Evolutionary conservation across 2,329 filamentous ascomycete species (phyloP), one percentile per base, ranked within the genome.

Genomic region (Parafenestella ontariensis): DNA sequence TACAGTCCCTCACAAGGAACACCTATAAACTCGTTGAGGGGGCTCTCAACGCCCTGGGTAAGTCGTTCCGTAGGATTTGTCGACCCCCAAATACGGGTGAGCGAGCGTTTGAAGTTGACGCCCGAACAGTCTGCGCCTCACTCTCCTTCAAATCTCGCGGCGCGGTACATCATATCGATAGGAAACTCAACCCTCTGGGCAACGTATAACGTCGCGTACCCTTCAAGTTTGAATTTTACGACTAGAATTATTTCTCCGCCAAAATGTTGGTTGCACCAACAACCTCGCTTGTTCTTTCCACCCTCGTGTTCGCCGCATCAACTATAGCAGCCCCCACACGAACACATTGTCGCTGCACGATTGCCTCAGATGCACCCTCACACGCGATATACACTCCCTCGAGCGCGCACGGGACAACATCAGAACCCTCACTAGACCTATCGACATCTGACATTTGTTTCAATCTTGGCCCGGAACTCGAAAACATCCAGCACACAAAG

Each of bases 261-360:
- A 59, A 45, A 50, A 60, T 65, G 57, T 47, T 66, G 15, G 29
- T 59, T 56, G 54, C 23, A 46, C 34, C 56, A 51, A 26, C 53
- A 37, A 31, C 46, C 36, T 28, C 59, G 31, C 28, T 65, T 15
- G 36, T 62, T 8, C 24, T 61, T 34, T 45, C 54, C 50, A 53
- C 58, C 21, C 18, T 58, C 42, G 36, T 58, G 31, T 42, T 64
- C 44, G 58, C 55, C 31, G 52, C 65, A 13, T 46, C 60, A 48
- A 52, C 53, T 33, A 26, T 46, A 17, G 69, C 71, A 20, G 57
- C 60, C 11, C 62, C 67, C 37, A 64, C 69, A 42, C 58, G 63
- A 42, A 66, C 67, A 20, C 65, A 66, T 44, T 74, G 71, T 59
- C 68, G 65, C 46, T 74, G 71, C 56, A 57, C 61, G 31, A 56